phyloP scores from a whole-genome alignment of 2,329 filamentous ascomycete species.

The Colletotrichum noveboracense region DNA sequence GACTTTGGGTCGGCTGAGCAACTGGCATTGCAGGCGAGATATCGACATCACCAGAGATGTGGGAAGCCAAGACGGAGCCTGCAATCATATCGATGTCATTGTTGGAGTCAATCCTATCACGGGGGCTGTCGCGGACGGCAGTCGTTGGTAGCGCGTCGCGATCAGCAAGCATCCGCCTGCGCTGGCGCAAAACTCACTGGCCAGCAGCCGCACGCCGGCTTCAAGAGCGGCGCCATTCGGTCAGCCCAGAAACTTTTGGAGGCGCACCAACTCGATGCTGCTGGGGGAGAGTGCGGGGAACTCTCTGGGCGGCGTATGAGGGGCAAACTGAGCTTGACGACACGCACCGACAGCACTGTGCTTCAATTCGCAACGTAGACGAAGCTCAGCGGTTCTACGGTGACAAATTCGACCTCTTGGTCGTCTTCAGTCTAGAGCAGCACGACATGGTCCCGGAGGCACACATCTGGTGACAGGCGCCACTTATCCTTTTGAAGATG shows the following conservation, averaged over 20 bases:
- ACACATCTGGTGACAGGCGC: not conserved
- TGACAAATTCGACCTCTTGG: not conserved
- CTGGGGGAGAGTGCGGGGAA: constrained; percentile 13
- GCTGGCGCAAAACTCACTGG: constrained; percentile 2
- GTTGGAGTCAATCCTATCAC: constrained; percentile 12
- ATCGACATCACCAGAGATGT: not conserved
- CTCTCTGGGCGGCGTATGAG: constrained; percentile 2
- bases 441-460: not conserved
- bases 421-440: not conserved
- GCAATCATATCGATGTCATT: constrained; percentile 19
- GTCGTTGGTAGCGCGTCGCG: constrained; percentile 9
- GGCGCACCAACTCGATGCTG: constrained; percentile 2
- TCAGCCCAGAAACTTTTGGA: constrained; percentile 5
- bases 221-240: constrained; percentile 7
- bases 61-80: constrained; percentile 2
- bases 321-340: constrained; percentile 9
- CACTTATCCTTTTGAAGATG: not conserved
- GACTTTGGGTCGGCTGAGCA: not conserved
- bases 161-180: constrained; percentile 13
- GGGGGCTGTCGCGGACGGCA: not conserved
- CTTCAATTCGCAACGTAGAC: not conserved
- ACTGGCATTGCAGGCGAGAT: not conserved
- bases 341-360: not conserved
- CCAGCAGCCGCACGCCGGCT: not conserved
- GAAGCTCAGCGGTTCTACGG: not conserved